phyloP scores from a whole-genome alignment of 1,139 yeast genomes.

The Sugiyamaella pinicola region DNA sequence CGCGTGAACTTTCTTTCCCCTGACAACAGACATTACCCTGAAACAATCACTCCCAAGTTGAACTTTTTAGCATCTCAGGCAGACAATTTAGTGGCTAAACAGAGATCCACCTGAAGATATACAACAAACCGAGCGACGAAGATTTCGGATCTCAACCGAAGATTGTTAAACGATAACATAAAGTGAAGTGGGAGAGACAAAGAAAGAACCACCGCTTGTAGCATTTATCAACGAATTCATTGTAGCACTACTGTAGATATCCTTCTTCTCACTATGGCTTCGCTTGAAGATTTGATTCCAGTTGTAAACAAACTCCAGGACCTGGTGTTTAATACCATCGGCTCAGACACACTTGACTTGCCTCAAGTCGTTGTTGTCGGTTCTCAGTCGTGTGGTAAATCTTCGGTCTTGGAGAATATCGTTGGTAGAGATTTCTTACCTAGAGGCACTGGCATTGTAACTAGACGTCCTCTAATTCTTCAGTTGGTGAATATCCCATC shows the following conservation, averaged over 20 bases:
- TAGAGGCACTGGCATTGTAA: slow-evolving; percentile 82
- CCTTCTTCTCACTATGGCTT: slow-evolving; percentile 5
- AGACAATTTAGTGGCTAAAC: slow-evolving; percentile 1
- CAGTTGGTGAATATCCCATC: slow-evolving; percentile 57
- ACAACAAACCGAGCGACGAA: too few relatives aligned
- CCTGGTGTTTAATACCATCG: slow-evolving; percentile 52
- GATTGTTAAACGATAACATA: not conserved
- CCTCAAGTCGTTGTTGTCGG: slow-evolving; percentile 88
- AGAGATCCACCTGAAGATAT: not conserved
- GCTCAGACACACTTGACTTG: slow-evolving; percentile 64
- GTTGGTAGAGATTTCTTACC: slow-evolving; percentile 78
- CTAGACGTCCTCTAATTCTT: slow-evolving; percentile 73
- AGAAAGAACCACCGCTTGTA: not conserved
- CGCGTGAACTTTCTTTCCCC: slow-evolving; percentile 4
- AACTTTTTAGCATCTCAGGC: not conserved
- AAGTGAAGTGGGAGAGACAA: not conserved
- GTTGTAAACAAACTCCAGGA: slow-evolving; percentile 53
- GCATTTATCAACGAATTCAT: not conserved
- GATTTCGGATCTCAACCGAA: not conserved
- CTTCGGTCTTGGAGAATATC: slow-evolving; percentile 78
- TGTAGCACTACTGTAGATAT: not conserved
- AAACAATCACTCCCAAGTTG: not conserved
- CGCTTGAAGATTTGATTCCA: slow-evolving; percentile 83
- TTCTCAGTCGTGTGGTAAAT: slow-evolving; percentile 79
- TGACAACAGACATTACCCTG: slow-evolving; percentile 8